Conservation (phyloP, 805 yeast genomes). For the Torulaspora microellipsoides region DNA sequence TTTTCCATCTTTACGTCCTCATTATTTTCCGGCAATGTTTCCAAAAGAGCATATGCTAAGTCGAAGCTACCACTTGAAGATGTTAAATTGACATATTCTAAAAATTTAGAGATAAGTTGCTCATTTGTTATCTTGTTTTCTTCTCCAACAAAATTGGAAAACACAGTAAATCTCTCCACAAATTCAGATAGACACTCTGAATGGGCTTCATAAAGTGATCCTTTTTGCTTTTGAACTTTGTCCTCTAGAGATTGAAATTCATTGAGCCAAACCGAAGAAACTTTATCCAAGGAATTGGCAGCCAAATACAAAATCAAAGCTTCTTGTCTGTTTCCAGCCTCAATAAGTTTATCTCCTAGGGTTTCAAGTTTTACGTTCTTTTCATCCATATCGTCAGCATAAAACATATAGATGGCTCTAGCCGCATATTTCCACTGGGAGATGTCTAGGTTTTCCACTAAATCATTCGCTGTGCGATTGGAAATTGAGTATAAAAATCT, state of each 20-base stretch:
- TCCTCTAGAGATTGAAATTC: slow-evolving; percentile 55
- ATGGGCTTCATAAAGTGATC: slow-evolving; percentile 76
- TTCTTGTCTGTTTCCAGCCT: slow-evolving; percentile 54
- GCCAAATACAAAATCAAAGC: slow-evolving; percentile 77
- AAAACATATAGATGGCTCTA: slow-evolving; percentile 55
- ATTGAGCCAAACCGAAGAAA: slow-evolving; percentile 75
- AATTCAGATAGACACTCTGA: slow-evolving; percentile 74
- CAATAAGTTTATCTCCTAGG: slow-evolving; percentile 74
- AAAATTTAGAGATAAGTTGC: slow-evolving; percentile 45
- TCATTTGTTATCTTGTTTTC: slow-evolving; percentile 28
- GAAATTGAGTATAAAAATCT: slow-evolving; percentile 70
- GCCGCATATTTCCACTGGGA: slow-evolving; percentile 80
- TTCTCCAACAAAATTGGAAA: slow-evolving; percentile 26
- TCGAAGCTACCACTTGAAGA: slow-evolving; percentile 82
- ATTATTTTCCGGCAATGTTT: slow-evolving; percentile 66
- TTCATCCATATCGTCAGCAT: slow-evolving; percentile 42
- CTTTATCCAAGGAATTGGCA: slow-evolving; percentile 75
- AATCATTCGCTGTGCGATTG: slow-evolving; percentile 52
- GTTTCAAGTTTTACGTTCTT: slow-evolving; percentile 53
- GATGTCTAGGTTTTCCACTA: slow-evolving; percentile 74
- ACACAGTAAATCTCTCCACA: slow-evolving; percentile 78
- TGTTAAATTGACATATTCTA: slow-evolving; percentile 77
- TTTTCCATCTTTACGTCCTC: slow-evolving; percentile 70
- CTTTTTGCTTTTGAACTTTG: slow-evolving; percentile 35
- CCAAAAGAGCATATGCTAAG: slow-evolving; percentile 66